Base-by-base conservation (phyloP, 345 rosid genomes). In the Eucalyptus cloeziana region DNA sequence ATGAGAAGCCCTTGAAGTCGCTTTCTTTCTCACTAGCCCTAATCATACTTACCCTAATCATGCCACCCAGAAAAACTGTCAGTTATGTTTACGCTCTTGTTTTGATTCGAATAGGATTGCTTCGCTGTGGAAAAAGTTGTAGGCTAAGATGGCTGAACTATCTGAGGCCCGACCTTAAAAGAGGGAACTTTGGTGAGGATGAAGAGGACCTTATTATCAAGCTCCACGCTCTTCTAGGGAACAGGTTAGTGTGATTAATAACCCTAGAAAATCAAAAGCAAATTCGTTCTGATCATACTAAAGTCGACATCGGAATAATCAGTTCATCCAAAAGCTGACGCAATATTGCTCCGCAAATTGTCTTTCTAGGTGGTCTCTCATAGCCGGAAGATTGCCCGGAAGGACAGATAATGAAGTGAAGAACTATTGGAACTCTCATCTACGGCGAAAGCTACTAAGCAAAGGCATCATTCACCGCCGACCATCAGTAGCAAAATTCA, bases 341-440 rank as follows among this genome's bases (percentile, higher is more conserved):
- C 2, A 2, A 21, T 37, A 37, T 21, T 21, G 24, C 80, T 69
- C 80, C 24, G 43, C 19, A 64, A 64, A 64, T 33, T n/a, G 45
- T 37, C 83, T 76, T 37, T 21, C 83, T 37, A 90, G 92, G 88
- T 90, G 93, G 93, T 89, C 93, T 47, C 81, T 92, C 40, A 90
- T 92, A 44, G 92, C 91, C 1, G 93, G 93, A 89, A 92, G 93
- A 52, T 85, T 92, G 85, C 93, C 93, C 13, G 93, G 92, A 60
- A 88, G 91, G 80, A 92, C 93, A 2, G 93, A 90, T 30, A 90
- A 90, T 49, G 93, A 92, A 88, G 90, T 92, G 80, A 92, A 92
- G 90, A 90, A 90, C 76, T 90, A 92, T 85, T 92, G 93, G 92
- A 92, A 92, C 50, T 89, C 93, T 10, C 92, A 89, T 76, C 71